Evolutionary conservation across 371 early-diverging fungal genomes (phyloP).

Genomic region (Homolaphlyctis polyrhiza): DNA sequence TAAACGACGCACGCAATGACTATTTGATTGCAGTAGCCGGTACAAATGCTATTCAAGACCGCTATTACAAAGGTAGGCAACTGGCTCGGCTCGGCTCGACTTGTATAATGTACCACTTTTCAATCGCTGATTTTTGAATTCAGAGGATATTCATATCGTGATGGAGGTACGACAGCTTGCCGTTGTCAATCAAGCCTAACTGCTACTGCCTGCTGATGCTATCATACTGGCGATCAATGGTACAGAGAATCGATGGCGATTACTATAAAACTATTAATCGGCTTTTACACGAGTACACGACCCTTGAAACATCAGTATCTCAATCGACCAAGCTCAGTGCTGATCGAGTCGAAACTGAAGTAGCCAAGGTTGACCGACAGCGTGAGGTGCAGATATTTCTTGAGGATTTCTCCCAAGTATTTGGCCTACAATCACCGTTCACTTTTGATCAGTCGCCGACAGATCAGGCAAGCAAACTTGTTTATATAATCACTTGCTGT

Average conservation of each 20-base stretch:
- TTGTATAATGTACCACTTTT: too few relatives aligned
- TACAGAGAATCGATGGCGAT: conserved; percentile 31
- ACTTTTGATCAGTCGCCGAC: conserved; percentile 21
- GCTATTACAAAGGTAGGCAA: conserved; percentile 24
- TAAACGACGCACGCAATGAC: conserved; percentile 33
- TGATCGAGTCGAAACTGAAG: conserved; percentile 8
- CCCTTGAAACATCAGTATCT: conserved; percentile 18
- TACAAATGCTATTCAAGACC: conserved; percentile 24
- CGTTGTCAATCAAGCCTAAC: not conserved
- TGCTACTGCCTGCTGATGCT: too few relatives aligned
- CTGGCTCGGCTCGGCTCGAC: not conserved
- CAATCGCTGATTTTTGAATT: too few relatives aligned
- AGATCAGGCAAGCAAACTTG: conserved; percentile 20
- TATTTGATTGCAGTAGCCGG: conserved; percentile 31
- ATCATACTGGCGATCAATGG: too few relatives aligned
- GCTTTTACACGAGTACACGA: conserved; percentile 17
- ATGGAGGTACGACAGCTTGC: conserved; percentile 21
- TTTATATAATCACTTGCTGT: not conserved
- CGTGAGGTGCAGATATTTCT: conserved; percentile 27
- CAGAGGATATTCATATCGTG: conserved; percentile 26
- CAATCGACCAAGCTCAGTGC: conserved; percentile 8
- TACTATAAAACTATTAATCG: conserved; percentile 16
- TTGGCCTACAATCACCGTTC: conserved; percentile 20
- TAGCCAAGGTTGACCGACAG: conserved; percentile 13
- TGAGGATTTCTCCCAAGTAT: conserved; percentile 18